Percentiles rank a stretch among this genome's conserved stretches.
Evolutionary conservation across 2,329 filamentous ascomycete genomes (phyloP).

Genomic region (Cercospora sp.): DNA sequence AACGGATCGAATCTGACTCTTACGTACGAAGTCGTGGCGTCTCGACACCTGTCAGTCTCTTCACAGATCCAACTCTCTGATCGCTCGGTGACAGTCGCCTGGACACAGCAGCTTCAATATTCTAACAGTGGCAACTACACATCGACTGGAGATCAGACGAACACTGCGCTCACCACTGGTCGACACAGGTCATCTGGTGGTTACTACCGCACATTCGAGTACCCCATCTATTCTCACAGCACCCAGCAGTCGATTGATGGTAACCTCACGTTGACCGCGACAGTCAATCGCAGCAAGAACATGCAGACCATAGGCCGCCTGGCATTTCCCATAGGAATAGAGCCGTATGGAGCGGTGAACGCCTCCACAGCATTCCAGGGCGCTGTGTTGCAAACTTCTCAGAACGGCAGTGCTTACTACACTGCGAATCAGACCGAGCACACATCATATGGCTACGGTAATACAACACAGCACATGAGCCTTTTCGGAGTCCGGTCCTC

Average conservation of each 20-base stretch:
- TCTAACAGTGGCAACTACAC: slow-evolving; percentile 58
- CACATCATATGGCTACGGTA: slow-evolving; percentile 55
- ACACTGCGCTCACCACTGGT: slow-evolving; percentile 55
- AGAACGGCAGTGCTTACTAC: slow-evolving; percentile 61
- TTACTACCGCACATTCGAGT: slow-evolving; percentile 54
- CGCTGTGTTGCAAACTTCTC: slow-evolving; percentile 52
- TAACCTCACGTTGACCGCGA: slow-evolving; percentile 49
- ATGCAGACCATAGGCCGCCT: slow-evolving; percentile 49
- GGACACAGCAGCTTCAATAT: slow-evolving; percentile 61
- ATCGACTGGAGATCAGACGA: slow-evolving; percentile 57
- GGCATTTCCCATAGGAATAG: slow-evolving; percentile 62
- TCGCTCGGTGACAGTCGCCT: slow-evolving; percentile 48
- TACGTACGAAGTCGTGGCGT: slow-evolving; percentile 57
- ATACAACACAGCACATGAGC: slow-evolving; percentile 57
- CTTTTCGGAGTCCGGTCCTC: slow-evolving; percentile 51
- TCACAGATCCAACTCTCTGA: slow-evolving; percentile 55
- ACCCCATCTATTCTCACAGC: slow-evolving; percentile 62
- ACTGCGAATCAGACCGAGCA: slow-evolving; percentile 50
- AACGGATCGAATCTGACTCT: slow-evolving; percentile 60
- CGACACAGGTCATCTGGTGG: slow-evolving; percentile 44
- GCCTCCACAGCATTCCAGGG: slow-evolving; percentile 48
- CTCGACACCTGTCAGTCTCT: slow-evolving; percentile 56
- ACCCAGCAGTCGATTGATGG: slow-evolving; percentile 48
- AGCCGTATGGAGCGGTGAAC: slow-evolving; percentile 43
- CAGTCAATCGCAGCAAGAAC: slow-evolving; percentile 53